A percentile compares a stretch with the other conserved stretches of the same genome.
Evolutionary conservation across 2,329 filamentous ascomycete genomes (phyloP).

Genomic region (Coleophoma crateriformis): DNA sequence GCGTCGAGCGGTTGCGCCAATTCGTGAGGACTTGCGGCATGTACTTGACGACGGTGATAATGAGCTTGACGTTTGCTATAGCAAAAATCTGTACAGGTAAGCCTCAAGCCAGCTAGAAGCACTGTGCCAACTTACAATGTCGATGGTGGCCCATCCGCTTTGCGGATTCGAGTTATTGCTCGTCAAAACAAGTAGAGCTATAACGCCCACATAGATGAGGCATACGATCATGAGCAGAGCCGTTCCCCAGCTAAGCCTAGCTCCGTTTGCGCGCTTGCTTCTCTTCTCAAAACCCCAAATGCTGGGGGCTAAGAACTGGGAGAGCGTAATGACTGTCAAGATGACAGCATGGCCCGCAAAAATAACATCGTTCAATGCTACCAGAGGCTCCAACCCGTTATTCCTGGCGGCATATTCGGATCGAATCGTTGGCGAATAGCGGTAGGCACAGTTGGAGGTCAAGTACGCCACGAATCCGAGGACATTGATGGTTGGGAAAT

Average conservation of each 20-base stretch:
- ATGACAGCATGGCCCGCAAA: conserved; percentile 80
- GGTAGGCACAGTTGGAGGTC: conserved; percentile 67
- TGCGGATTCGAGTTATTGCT: conserved; percentile 32
- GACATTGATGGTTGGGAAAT: conserved; percentile 75
- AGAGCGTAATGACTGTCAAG: conserved; percentile 66
- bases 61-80: conserved; percentile 81
- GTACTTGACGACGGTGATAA: conserved; percentile 89
- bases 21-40: conserved; percentile 82
- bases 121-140: conserved; percentile 35
- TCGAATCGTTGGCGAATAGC: conserved; percentile 73
- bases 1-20: conserved; percentile 76
- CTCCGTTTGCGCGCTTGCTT: conserved; percentile 39
- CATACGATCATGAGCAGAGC: conserved; percentile 66
- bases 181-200: conserved; percentile 37
- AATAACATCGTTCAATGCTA: conserved; percentile 82
- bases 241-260: conserved; percentile 54
- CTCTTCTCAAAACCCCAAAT: conserved; percentile 72
- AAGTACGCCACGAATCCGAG: conserved; percentile 71
- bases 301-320: conserved; percentile 61
- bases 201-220: conserved; percentile 46
- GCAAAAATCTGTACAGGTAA: conserved; percentile 41
- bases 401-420: conserved; percentile 80
- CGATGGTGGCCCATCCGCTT: conserved; percentile 54
- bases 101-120: neutral
- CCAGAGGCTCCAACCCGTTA: conserved; percentile 70